Evolutionary conservation across 1,139 yeast genomes (phyloP).

Genomic region (Scheffersomyces cryptocercus): DNA sequence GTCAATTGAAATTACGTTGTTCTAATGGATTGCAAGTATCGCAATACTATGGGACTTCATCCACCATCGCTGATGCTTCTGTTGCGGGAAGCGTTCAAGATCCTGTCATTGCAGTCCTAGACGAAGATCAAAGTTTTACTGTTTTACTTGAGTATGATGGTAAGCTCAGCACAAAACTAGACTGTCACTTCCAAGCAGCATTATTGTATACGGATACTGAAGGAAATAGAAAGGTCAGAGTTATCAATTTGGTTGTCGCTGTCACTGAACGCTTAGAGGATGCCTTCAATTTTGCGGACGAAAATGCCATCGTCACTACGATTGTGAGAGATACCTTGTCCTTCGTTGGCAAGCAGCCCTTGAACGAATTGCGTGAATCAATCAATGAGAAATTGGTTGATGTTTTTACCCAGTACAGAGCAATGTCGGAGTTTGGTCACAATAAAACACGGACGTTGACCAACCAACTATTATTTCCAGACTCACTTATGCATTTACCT

Average conservation of each 20-base stretch:
- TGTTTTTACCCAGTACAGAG: slow-evolving; percentile 75
- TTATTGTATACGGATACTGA: slow-evolving; percentile 73
- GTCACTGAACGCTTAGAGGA: slow-evolving; percentile 75
- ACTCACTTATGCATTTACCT: slow-evolving; percentile 72
- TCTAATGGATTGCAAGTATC: slow-evolving; percentile 85
- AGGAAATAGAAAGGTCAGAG: slow-evolving; percentile 83
- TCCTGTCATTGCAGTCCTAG: slow-evolving; percentile 70
- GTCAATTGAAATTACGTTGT: slow-evolving; percentile 80
- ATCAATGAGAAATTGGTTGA: slow-evolving; percentile 68
- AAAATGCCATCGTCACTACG: slow-evolving; percentile 74
- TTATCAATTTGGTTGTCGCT: slow-evolving; percentile 78
- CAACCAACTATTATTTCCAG: slow-evolving; percentile 79
- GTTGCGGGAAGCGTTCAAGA: slow-evolving; percentile 44
- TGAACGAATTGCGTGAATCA: slow-evolving; percentile 62
- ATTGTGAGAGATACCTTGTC: slow-evolving; percentile 70
- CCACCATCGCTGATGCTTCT: slow-evolving; percentile 24
- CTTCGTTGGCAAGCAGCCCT: slow-evolving; percentile 60
- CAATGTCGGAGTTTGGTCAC: slow-evolving; percentile 50
- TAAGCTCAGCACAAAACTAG: slow-evolving; percentile 66
- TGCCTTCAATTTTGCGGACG: slow-evolving; percentile 81
- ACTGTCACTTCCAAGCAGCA: slow-evolving; percentile 92
- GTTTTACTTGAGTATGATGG: slow-evolving; percentile 79
- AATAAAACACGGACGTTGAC: slow-evolving; percentile 50
- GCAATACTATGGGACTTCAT: slow-evolving; percentile 65
- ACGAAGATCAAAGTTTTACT: slow-evolving; percentile 66